Evolutionary conservation across 345 rosid species (phyloP).

Genomic region (Gossypium thurberi): DNA sequence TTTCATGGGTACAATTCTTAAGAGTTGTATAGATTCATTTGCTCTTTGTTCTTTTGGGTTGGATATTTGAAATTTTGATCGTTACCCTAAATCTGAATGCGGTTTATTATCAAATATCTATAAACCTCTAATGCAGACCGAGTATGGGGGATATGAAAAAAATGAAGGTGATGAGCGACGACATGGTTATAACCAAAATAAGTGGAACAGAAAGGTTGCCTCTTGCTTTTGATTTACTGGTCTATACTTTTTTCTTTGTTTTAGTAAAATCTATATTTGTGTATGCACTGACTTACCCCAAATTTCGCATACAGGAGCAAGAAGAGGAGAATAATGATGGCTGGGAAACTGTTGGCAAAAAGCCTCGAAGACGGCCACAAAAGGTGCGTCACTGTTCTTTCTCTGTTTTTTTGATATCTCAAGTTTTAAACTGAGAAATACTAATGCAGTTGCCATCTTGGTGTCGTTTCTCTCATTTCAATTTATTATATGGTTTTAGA

Average conservation of each 20-base stretch:
- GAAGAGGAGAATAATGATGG: slow-evolving; percentile 44
- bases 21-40: background rate
- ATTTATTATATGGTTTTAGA: background rate
- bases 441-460: background rate
- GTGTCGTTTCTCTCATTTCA: background rate
- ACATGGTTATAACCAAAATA: slow-evolving; percentile 22
- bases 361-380: slow-evolving; percentile 48
- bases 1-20: background rate
- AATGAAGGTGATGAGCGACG: slow-evolving; percentile 20
- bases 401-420: background rate
- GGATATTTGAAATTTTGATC: background rate
- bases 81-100: background rate
- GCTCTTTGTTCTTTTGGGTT: background rate
- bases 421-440: background rate
- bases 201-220: slow-evolving; percentile 31
- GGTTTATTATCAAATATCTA: background rate
- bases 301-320: slow-evolving; percentile 27
- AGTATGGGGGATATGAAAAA: slow-evolving; percentile 19
- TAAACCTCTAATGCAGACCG: slow-evolving; percentile 17
- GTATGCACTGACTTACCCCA: background rate
- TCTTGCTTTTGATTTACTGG: background rate
- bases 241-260: background rate
- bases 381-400: slow-evolving; percentile 34
- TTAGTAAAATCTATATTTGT: background rate
- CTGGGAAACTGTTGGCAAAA: slow-evolving; percentile 76